These are phyloP conservation scores for Curvularia eragrostidis DNA, from an alignment of 2,329 filamentous ascomycete species.

Conservation along the genomic window DNA sequence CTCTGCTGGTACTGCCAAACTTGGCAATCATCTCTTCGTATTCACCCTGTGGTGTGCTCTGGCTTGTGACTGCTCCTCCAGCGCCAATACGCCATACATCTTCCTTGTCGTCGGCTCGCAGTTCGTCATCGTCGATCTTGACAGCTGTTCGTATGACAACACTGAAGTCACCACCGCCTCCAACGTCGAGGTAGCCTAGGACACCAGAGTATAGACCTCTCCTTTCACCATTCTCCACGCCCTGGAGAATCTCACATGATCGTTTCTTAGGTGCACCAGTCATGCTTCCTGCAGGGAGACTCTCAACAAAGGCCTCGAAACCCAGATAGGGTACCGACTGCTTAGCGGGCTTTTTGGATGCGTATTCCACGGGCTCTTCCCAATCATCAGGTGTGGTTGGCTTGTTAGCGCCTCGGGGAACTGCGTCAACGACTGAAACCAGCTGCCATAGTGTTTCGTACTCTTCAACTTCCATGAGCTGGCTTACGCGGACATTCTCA, in stretches of 20 bases:
- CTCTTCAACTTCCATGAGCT: conserved; percentile 86
- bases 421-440: conserved; percentile 82
- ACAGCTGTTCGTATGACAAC: conserved; percentile 89
- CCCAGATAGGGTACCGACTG: conserved; percentile 57
- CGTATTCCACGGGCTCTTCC: conserved; percentile 39
- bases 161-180: conserved; percentile 86
- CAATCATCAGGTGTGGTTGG: conserved; percentile 40
- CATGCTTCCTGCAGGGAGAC: conserved; percentile 91
- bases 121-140: conserved; percentile 38
- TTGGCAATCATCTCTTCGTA: conserved; percentile 80
- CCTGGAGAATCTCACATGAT: conserved; percentile 80
- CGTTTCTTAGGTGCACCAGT: conserved; percentile 95
- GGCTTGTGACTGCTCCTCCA: conserved; percentile 85
- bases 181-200: conserved; percentile 86
- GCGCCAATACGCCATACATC: conserved; percentile 85
- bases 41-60: conserved; percentile 81
- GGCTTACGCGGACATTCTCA: conserved; percentile 74
- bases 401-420: conserved; percentile 34
- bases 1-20: conserved; percentile 44
- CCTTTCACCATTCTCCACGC: conserved; percentile 68
- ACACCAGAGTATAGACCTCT: conserved; percentile 87
- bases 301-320: conserved; percentile 76
- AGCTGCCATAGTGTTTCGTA: conserved; percentile 92
- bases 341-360: conserved; percentile 15
- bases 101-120: conserved; percentile 20